phyloP scores from a whole-genome alignment of 306 rosid species.

The Abrus precatorius region DNA sequence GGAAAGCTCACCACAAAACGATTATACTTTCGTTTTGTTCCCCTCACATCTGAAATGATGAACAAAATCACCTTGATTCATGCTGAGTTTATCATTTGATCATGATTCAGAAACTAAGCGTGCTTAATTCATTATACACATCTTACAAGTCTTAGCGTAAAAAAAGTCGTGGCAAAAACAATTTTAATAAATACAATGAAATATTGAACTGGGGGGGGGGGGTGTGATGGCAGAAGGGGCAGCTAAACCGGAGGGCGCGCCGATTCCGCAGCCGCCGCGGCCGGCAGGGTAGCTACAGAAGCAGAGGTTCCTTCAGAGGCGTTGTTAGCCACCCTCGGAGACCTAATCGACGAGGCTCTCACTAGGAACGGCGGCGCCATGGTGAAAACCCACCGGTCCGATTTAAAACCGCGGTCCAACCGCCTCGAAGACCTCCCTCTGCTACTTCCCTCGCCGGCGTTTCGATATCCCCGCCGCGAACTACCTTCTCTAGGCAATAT shows the following conservation, averaged over 20 bases:
- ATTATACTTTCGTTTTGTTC: too few species aligned
- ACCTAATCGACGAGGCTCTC: conserved; percentile 73
- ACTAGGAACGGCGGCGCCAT: conserved; percentile 77
- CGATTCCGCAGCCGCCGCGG: conserved; percentile 36
- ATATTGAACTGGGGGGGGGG: neutral
- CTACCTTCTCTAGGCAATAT: conserved; percentile 70
- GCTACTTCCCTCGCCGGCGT: conserved; percentile 69
- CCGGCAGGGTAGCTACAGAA: neutral
- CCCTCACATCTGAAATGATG: neutral
- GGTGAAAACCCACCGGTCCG: conserved; percentile 85
- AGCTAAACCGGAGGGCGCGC: conserved; percentile 59
- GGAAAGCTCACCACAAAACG: too few species aligned
- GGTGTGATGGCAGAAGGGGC: too few species aligned
- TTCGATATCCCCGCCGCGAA: conserved; percentile 68
- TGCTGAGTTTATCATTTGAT: neutral
- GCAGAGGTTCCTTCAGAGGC: conserved; percentile 55
- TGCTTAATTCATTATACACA: conserved; percentile 36
- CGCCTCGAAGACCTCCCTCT: conserved; percentile 59
- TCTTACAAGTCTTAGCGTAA: conserved; percentile 13
- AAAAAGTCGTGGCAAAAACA: conserved; percentile 25
- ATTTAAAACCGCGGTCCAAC: conserved; percentile 65
- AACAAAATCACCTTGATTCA: neutral
- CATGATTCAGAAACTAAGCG: neutral
- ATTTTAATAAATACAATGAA: conserved; percentile 20
- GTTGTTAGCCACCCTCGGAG: conserved; percentile 58